These are phyloP conservation scores for Panicum hallii DNA, from an alignment of 202 grass and related monocot species.

Conservation along the genomic window DNA sequence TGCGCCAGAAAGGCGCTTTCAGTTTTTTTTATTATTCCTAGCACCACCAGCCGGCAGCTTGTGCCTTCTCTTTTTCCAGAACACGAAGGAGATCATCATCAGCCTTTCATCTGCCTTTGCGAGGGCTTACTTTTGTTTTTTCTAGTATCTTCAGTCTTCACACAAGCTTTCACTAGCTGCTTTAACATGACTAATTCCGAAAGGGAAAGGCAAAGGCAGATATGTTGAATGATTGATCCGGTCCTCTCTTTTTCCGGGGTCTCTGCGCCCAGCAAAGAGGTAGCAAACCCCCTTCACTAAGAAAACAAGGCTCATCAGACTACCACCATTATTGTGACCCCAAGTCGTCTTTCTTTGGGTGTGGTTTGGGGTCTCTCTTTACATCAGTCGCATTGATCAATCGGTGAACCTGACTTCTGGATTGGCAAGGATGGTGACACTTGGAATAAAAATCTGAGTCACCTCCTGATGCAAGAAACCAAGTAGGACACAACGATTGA, in stretches of 20 bases:
- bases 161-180: background rate
- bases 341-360: slow-evolving; percentile 11
- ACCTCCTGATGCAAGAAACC: background rate
- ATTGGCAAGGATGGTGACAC: background rate
- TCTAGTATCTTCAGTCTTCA: background rate
- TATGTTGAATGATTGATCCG: background rate
- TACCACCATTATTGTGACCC: background rate
- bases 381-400: background rate
- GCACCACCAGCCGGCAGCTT: background rate
- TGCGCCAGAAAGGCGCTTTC: slow-evolving; percentile 11
- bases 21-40: background rate
- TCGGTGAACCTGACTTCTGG: slow-evolving; percentile 12
- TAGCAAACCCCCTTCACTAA: slow-evolving; percentile 48
- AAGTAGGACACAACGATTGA: background rate
- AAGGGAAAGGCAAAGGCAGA: slow-evolving; percentile 2
- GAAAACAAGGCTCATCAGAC: slow-evolving; percentile 38
- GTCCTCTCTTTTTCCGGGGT: background rate
- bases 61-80: slow-evolving; percentile 26
- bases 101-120: background rate
- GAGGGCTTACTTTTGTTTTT: slow-evolving; percentile 29
- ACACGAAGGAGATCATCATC: background rate
- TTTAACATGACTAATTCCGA: slow-evolving; percentile 17
- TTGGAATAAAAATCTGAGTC: slow-evolving; percentile 5
- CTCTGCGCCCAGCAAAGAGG: slow-evolving; percentile 10
- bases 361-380: slow-evolving; percentile 27